Evolutionary conservation across 2,329 filamentous ascomycete genomes (phyloP).

Genomic region (Pseudogymnoascus sp.): DNA sequence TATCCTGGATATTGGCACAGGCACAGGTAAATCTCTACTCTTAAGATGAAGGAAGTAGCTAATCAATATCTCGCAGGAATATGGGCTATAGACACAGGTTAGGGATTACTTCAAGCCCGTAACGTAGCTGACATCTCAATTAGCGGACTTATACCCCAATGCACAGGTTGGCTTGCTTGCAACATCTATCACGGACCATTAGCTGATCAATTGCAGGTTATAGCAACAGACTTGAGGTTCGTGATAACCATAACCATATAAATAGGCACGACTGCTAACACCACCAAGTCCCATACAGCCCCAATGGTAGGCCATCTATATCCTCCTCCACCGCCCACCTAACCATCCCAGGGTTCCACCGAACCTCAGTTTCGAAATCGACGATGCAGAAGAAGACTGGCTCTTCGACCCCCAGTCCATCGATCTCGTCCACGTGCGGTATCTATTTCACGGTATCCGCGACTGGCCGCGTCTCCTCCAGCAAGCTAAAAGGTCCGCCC

Average conservation of each 20-base stretch:
- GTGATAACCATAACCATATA: neutral
- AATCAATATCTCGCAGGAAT: neutral
- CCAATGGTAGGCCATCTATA: neutral
- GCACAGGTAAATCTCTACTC: neutral
- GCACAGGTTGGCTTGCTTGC: neutral
- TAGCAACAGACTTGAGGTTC: neutral
- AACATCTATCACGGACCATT: neutral
- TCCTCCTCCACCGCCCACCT: neutral
- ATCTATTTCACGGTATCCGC: conserved; percentile 15
- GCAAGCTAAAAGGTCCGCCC: neutral
- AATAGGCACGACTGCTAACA: neutral
- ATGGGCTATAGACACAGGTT: conserved; percentile 16
- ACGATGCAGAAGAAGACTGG: conserved; percentile 43
- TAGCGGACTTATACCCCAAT: neutral
- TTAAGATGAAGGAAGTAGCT: neutral
- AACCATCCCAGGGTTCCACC: conserved; percentile 32
- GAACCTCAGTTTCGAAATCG: conserved; percentile 41
- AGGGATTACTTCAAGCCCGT: neutral
- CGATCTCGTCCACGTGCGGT: conserved; percentile 40
- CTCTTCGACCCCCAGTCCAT: conserved; percentile 33
- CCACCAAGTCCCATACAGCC: neutral
- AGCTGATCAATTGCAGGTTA: neutral
- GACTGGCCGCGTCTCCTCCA: neutral
- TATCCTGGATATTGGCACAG: conserved; percentile 14
- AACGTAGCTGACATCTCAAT: neutral